These are phyloP conservation scores for Candida ovalis DNA, from an alignment of 805 yeast genomes.

Conservation along the genomic window DNA sequence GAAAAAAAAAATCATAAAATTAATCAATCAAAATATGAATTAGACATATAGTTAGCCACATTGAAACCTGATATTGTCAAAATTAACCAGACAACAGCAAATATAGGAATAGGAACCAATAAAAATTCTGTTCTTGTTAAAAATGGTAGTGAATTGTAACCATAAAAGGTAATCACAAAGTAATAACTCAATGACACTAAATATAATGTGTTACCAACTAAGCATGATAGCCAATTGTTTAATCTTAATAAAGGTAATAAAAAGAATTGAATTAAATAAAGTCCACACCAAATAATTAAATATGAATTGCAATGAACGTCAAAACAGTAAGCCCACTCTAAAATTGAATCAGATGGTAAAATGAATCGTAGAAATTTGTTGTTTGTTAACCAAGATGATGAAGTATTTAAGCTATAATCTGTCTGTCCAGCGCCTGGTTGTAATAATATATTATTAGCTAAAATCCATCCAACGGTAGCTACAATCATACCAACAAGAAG, in stretches of 20 bases:
- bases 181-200: conserved; percentile 72
- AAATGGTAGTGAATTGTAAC: conserved; percentile 75
- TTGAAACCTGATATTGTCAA: conserved; percentile 64
- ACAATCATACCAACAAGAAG: conserved; percentile 63
- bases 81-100: conserved; percentile 55
- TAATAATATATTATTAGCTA: conserved; percentile 59
- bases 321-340: conserved; percentile 94
- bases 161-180: conserved; percentile 77
- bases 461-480: conserved; percentile 69
- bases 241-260: conserved; percentile 67
- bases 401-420: neutral
- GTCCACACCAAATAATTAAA: conserved; percentile 68
- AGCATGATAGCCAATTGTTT: conserved; percentile 60
- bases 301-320: conserved; percentile 94
- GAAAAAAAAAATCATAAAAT: neutral
- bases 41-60: conserved; percentile 63
- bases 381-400: conserved; percentile 5
- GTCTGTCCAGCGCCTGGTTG: conserved; percentile 11
- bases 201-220: conserved; percentile 78
- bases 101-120: conserved; percentile 59
- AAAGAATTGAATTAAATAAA: conserved; percentile 72
- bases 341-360: conserved; percentile 34
- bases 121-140: conserved; percentile 60
- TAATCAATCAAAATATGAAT: conserved; percentile 26
- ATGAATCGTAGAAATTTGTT: conserved; percentile 27